Base-by-base conservation (phyloP, 306 rosid genomes). In the Begonia fuchsioides region DNA sequence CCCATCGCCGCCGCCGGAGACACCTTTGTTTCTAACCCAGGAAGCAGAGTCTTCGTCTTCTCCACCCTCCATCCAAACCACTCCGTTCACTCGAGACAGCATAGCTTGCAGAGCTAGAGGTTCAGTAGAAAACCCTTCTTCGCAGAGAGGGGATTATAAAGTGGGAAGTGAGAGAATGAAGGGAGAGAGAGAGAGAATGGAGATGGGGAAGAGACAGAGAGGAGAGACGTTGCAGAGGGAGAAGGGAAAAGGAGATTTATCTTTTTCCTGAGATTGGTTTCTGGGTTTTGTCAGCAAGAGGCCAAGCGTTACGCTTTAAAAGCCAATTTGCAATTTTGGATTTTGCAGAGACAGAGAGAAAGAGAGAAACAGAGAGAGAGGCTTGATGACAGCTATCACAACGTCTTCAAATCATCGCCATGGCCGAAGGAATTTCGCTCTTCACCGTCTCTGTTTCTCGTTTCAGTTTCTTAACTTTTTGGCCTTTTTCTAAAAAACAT, bases 1-100 rank as follows among this genome's bases (percentile, higher is more conserved):
- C 48, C 10, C 26, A 10, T 55, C 55, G 38, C 13, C 54, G 40
- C 40, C 26, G 44, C 10, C 13, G 12, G 12, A 9, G 43, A 51
- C 70, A 39, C 49, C 48, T 68, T 59, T 54, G 59, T 68, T 73
- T 51, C 64, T 57, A 53, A 64, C 52, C 95, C 93, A 86, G 0
- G 87, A 74, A 15, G 72, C 57, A 9, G 78, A 53, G 15, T 67
- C 79, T 50, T 65, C 76, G 11, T 53, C 76, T 12, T 67, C 77
- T 20, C 58, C 59, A 50, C 16, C 44, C 1, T 68, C 81, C 51
- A 66, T 51, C 96, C 92, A 79, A 18, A 77, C 65, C 12, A 61
- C 67, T 10, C 69, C 58, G 54, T 60, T 69, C 6, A n/a, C 45
- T 57, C 53, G 38, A 20, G 61, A 47, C 47, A 57, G 38, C 53